Base-by-base conservation (phyloP, 345 rosid species). In the Erodium maritimum region DNA sequence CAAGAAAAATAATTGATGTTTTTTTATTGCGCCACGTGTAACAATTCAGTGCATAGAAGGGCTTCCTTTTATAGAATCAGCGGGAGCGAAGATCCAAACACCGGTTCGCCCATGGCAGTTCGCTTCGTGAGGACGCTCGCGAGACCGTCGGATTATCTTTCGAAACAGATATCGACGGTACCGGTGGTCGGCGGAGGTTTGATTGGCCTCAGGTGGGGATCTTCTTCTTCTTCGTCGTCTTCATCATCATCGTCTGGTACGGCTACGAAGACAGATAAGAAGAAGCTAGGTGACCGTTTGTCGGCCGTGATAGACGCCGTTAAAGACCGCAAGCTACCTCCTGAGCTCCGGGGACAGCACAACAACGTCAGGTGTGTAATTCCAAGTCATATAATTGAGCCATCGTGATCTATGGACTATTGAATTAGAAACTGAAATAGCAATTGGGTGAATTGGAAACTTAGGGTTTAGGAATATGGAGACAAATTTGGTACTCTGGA, bases 321-420 rank as follows among this genome's bases (percentile, higher is more conserved):
- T 54, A 82, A 91, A 51, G 93, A 88, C 67, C 83, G 88, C 33
- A 86, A 88, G 69, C 95, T 91, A 24, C 96, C 95, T 5, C 88
- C 95, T 3, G 95, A 88, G 65, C 83, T 91, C 68, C 95, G 96
- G 23, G 98, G 98, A 37, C 85, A 74, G 17, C 88, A 90, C 59
- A 79, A 81, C 68, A 55, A 75, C 62, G 81, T 88, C 62, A 79
- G 93, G 95, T 91, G 16, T 17, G 57, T 45, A 18, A 11, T 29
- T 7, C n/a, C 4, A 6, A 42, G 50, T 19, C 33, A 12, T 13
- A 13, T 11, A 25, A 19, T 56, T 10, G 53, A n/a, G n/a, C n/a
- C n/a, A n/a, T n/a, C n/a, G n/a, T n/a, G n/a, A n/a, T n/a, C n/a
- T 48, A 3, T 19, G 23, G 24, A 50, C 19, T 50, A 23, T n/a